Percentiles rank a stretch among this genome's conserved stretches.
These are phyloP conservation scores for Cadophora sp. DNA, from an alignment of 2,329 filamentous ascomycete species.

Conservation along the genomic window DNA sequence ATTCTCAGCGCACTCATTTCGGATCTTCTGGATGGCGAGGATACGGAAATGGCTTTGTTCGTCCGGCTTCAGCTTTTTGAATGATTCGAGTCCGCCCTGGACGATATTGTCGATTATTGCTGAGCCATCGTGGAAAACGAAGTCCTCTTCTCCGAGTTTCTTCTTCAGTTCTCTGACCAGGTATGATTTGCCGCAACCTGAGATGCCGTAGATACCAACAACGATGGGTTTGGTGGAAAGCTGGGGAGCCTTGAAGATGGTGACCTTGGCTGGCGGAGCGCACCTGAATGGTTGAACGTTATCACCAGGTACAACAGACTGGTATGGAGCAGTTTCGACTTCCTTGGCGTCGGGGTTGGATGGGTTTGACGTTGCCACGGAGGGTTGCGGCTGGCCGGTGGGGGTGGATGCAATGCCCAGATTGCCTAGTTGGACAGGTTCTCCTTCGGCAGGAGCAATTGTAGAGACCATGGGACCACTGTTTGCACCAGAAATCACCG, in stretches of 20 bases:
- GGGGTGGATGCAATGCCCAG: too few relatives aligned
- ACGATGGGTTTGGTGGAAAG: slow-evolving; percentile 47
- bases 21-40: slow-evolving; percentile 55
- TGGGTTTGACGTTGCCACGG: too few relatives aligned
- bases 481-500: too few relatives aligned
- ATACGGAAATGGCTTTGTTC: slow-evolving; percentile 51
- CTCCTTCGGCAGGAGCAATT: too few relatives aligned
- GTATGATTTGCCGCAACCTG: slow-evolving; percentile 60
- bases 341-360: not conserved
- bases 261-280: not conserved
- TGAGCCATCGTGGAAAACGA: slow-evolving; percentile 61
- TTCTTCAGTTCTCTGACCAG: slow-evolving; percentile 51
- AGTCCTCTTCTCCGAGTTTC: slow-evolving; percentile 46
- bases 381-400: too few relatives aligned
- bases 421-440: too few relatives aligned
- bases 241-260: not conserved
- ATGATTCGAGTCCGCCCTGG: slow-evolving; percentile 55
- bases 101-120: slow-evolving; percentile 52
- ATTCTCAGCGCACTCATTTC: slow-evolving; percentile 45
- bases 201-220: slow-evolving; percentile 61
- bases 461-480: too few relatives aligned
- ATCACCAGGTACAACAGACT: not conserved
- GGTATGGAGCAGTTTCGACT: not conserved
- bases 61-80: slow-evolving; percentile 49
- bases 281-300: not conserved